Percentiles rank a stretch among this genome's conserved stretches.
Conservation (phyloP, 2,329 filamentous ascomycete genomes). For the Aspergillus costaricaensis region DNA sequence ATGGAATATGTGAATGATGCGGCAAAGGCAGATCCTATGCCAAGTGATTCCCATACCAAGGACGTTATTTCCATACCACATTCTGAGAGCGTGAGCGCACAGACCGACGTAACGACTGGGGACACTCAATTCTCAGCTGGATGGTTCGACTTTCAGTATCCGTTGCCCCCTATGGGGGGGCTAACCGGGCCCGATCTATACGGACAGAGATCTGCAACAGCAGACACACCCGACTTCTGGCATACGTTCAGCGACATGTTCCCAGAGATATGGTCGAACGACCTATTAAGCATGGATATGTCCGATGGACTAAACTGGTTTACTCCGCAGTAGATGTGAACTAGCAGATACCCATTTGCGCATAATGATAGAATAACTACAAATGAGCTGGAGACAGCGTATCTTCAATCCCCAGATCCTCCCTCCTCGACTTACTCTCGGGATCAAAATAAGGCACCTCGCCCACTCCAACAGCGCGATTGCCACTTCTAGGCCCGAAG, state of each 20-base stretch:
- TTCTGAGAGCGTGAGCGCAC: neutral
- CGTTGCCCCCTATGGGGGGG: neutral
- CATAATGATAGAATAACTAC: neutral
- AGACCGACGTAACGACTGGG: neutral
- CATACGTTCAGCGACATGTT: neutral
- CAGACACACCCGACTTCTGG: neutral
- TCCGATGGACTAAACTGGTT: neutral
- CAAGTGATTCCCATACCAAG: neutral
- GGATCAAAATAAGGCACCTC: constrained; percentile 54
- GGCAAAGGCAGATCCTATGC: neutral
- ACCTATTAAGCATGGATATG: neutral
- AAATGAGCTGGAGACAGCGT: constrained; percentile 21
- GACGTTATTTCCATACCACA: neutral
- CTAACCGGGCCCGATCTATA: neutral
- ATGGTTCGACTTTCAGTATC: neutral
- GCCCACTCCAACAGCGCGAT: constrained; percentile 98
- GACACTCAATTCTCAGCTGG: neutral
- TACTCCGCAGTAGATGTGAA: neutral
- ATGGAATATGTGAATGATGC: constrained; percentile 19
- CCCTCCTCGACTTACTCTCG: constrained; percentile 15
- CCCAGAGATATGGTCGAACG: neutral
- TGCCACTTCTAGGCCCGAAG: constrained; percentile 71
- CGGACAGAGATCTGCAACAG: too few species aligned
- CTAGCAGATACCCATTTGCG: too few species aligned
- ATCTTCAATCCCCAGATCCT: constrained; percentile 25